Percentiles rank a stretch among this genome's conserved stretches.
phyloP scores from a whole-genome alignment of 2,329 filamentous ascomycete species.

The Penicillium sclerotigenum region DNA sequence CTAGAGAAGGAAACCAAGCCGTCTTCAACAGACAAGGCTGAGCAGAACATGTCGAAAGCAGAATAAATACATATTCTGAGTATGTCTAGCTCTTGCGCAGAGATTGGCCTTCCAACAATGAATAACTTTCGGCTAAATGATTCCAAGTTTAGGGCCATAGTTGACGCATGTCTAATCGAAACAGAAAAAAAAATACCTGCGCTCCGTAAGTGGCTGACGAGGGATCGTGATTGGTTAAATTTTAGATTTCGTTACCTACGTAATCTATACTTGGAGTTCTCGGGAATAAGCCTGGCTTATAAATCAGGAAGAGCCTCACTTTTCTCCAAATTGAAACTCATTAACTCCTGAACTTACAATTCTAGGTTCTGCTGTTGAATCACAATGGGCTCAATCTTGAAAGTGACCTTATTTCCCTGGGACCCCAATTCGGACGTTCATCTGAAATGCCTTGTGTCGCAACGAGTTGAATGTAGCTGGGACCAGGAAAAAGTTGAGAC shows the following conservation, averaged over 20 bases:
- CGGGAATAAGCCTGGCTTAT: neutral
- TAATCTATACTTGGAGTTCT: no score
- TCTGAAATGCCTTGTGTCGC: constrained; percentile 11
- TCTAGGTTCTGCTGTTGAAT: neutral
- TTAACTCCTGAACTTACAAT: neutral
- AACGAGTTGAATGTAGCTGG: constrained; percentile 21
- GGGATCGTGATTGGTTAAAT: neutral
- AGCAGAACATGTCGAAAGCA: neutral
- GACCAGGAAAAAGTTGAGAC: constrained; percentile 18
- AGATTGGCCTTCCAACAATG: neutral
- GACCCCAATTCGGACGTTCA: constrained; percentile 16
- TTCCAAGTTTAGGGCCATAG: neutral
- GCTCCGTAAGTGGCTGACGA: neutral
- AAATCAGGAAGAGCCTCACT: neutral
- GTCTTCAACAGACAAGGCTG: neutral
- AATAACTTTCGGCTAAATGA: neutral
- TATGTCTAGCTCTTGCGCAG: neutral
- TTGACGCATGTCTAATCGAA: neutral
- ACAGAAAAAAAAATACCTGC: no score
- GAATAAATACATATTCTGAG: neutral
- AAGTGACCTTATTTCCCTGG: constrained; percentile 20
- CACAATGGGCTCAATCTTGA: constrained; percentile 4
- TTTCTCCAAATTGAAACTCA: neutral
- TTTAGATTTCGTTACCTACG: neutral
- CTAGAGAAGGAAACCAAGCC: neutral